Evolutionary conservation across 352 stramenopile genomes (phyloP).

Genomic region (Pythium apleroticum): DNA sequence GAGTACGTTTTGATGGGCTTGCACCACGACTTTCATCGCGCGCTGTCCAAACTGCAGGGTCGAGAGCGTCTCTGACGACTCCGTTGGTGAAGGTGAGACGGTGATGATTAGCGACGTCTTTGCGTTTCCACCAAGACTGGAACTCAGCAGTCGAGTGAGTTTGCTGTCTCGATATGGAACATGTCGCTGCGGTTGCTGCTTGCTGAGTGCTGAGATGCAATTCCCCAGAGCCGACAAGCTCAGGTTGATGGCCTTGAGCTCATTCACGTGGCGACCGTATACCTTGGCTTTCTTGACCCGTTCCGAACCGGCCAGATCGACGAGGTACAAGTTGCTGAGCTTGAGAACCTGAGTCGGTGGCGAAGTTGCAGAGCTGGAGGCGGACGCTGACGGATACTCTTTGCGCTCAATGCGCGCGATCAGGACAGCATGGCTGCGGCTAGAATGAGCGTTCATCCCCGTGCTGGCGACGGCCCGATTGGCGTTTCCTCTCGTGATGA

Average conservation of each 20-base stretch:
- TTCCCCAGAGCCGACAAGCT: slow-evolving; percentile 73
- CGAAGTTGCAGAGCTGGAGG: slow-evolving; percentile 5
- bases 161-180: slow-evolving; percentile 79
- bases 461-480: slow-evolving; percentile 83
- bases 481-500: slow-evolving; percentile 50
- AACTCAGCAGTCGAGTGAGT: slow-evolving; percentile 64
- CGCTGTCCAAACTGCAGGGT: slow-evolving; percentile 76
- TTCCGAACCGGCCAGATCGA: slow-evolving; percentile 72
- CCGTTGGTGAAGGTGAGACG: slow-evolving; percentile 42
- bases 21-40: slow-evolving; percentile 66
- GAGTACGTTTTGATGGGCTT: slow-evolving; percentile 58
- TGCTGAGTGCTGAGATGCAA: slow-evolving; percentile 70
- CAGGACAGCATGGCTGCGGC: slow-evolving; percentile 85
- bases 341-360: slow-evolving; percentile 39
- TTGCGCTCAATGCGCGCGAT: slow-evolving; percentile 83
- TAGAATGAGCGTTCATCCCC: slow-evolving; percentile 86
- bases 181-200: slow-evolving; percentile 44
- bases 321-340: slow-evolving; percentile 62
- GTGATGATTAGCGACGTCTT: slow-evolving; percentile 74
- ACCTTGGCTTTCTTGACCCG: slow-evolving; percentile 69
- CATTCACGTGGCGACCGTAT: slow-evolving; percentile 53
- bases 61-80: slow-evolving; percentile 59
- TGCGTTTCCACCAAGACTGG: slow-evolving; percentile 69
- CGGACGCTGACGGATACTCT: slow-evolving; percentile 28
- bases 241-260: slow-evolving; percentile 75